A percentile compares a stretch with the other conserved stretches of the same genome.
Evolutionary conservation across 768 basidiomycete species (phyloP).

Genomic region (Boletales sp.): DNA sequence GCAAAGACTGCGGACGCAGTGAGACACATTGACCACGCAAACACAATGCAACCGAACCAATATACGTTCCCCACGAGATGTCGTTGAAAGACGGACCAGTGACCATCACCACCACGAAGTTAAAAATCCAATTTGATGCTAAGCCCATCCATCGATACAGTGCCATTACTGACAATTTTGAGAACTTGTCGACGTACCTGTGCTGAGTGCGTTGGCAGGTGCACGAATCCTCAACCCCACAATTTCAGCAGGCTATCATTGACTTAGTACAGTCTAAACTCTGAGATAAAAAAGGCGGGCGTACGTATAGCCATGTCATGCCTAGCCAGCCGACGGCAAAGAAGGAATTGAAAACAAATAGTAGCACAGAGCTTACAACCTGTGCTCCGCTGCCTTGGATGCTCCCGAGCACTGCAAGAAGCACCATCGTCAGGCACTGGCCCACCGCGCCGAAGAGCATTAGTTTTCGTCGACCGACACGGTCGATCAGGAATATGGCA

Average conservation of each 20-base stretch:
- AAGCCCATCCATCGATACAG: not conserved
- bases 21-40: not conserved
- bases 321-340: slow-evolving; percentile 71
- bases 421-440: slow-evolving; percentile 53
- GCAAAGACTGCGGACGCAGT: slow-evolving; percentile 42
- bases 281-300: slow-evolving; percentile 14
- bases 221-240: slow-evolving; percentile 59
- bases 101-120: slow-evolving; percentile 58
- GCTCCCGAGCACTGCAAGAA: slow-evolving; percentile 57
- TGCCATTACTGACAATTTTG: not conserved
- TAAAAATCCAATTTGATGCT: slow-evolving; percentile 52
- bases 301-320: slow-evolving; percentile 67
- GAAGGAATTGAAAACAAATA: slow-evolving; percentile 72
- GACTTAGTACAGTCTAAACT: not conserved
- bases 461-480: slow-evolving; percentile 66
- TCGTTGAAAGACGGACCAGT: slow-evolving; percentile 57
- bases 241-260: slow-evolving; percentile 56
- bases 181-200: slow-evolving; percentile 26
- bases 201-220: slow-evolving; percentile 61
- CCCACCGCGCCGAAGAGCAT: slow-evolving; percentile 70
- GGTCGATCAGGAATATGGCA: slow-evolving; percentile 70
- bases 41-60: slow-evolving; percentile 32
- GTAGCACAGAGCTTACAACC: slow-evolving; percentile 48
- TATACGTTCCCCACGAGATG: slow-evolving; percentile 59
- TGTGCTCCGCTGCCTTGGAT: slow-evolving; percentile 46